Evolutionary conservation across 345 rosid genomes (phyloP).

Genomic region (Raphanus raphanistrum): DNA sequence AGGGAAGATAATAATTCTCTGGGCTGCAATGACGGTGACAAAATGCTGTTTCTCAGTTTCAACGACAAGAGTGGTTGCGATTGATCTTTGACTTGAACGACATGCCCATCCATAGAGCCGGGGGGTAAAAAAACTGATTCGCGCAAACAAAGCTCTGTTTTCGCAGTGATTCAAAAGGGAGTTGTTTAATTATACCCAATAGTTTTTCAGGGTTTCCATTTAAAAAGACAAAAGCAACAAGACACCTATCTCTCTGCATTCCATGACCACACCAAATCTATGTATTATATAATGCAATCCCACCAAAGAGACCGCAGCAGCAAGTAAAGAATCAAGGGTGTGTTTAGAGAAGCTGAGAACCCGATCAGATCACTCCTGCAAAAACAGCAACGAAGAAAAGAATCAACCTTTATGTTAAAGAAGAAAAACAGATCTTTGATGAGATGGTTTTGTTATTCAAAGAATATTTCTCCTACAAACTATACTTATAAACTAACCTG

Average conservation of each 20-base stretch:
- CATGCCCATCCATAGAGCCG: too few species aligned
- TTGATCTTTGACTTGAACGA: too few species aligned
- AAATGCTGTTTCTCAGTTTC: too few species aligned
- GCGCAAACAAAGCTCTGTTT: too few species aligned
- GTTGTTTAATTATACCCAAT: slow-evolving; percentile 1
- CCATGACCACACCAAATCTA: slow-evolving; percentile 28
- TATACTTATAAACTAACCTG: slow-evolving; percentile 35
- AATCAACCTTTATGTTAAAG: slow-evolving; percentile 1
- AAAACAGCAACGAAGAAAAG: slow-evolving; percentile 6
- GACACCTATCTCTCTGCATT: slow-evolving; percentile 2
- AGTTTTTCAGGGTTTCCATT: slow-evolving; percentile 8
- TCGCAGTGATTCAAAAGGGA: slow-evolving; percentile 1
- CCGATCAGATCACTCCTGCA: slow-evolving; percentile 32
- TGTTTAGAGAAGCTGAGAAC: slow-evolving; percentile 25
- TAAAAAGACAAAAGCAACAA: slow-evolving; percentile 15
- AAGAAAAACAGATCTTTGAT: not conserved
- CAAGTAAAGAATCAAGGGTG: not conserved
- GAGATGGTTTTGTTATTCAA: slow-evolving; percentile 5
- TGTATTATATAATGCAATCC: slow-evolving; percentile 15
- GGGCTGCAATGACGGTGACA: too few species aligned
- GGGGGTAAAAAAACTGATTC: too few species aligned
- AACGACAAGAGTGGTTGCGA: too few species aligned
- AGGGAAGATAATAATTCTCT: too few species aligned
- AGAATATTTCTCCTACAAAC: not conserved
- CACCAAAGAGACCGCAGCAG: not conserved